Conservation (phyloP, 345 rosid genomes). For the Hypericum androsaemum region DNA sequence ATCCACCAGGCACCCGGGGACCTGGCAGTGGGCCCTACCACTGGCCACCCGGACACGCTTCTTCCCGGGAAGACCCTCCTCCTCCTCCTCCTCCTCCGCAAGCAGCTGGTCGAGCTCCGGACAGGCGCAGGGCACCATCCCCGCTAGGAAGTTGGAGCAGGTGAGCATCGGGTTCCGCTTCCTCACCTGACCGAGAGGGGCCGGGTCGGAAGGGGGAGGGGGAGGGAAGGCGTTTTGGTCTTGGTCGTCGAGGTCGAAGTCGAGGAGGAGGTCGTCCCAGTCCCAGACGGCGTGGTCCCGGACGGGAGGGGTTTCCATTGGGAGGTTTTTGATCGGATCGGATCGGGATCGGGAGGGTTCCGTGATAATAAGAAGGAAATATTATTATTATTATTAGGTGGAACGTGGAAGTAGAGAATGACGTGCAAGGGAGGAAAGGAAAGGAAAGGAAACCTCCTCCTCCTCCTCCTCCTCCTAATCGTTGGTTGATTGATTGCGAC, state of each 20-base stretch:
- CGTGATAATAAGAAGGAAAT: no score
- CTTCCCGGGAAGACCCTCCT: constrained; percentile 37
- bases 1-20: constrained; percentile 69
- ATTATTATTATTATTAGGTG: no score
- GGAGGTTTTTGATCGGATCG: no score
- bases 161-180: constrained; percentile 80
- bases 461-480: no score
- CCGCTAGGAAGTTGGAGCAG: constrained; percentile 85
- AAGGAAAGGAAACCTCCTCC: no score
- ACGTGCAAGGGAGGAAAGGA: no score
- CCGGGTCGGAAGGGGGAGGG: not conserved
- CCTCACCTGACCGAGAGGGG: constrained; percentile 41
- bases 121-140: constrained; percentile 72
- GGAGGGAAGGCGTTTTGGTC: no score
- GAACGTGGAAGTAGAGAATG: no score
- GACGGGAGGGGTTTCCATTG: constrained; percentile 34
- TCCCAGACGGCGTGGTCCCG: constrained; percentile 73
- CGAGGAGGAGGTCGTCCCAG: constrained; percentile 79
- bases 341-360: no score
- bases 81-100: constrained; percentile 42
- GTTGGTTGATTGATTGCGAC: no score
- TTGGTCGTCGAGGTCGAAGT: no score
- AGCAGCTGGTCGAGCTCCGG: constrained; percentile 74
- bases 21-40: constrained; percentile 44
- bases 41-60: constrained; percentile 42